phyloP scores from a whole-genome alignment of 2,329 filamentous ascomycete species.

The Talaromyces piceae region DNA sequence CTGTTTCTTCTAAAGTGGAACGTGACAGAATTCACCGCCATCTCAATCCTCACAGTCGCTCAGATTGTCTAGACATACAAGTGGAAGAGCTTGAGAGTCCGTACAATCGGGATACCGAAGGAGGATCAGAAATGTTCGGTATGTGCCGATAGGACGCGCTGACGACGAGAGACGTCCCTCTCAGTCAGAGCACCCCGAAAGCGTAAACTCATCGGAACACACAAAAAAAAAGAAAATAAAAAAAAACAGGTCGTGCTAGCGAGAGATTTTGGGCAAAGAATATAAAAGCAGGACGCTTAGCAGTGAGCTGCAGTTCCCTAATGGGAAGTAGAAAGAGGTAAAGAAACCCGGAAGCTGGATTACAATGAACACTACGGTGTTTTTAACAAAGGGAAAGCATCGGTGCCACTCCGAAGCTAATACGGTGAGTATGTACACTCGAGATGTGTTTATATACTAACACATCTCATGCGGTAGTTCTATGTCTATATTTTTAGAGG shows the following conservation, averaged over 20 bases:
- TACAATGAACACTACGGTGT: constrained; percentile 20
- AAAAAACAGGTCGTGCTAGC: constrained; percentile 39
- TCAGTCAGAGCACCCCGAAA: constrained; percentile 10
- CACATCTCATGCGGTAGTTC: constrained; percentile 1
- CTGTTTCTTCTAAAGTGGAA: background rate
- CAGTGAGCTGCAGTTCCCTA: constrained; percentile 32
- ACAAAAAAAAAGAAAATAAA: constrained; percentile 20
- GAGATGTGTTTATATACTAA: background rate
- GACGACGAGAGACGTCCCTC: background rate
- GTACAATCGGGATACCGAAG: constrained; percentile 47
- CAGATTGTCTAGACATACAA: background rate
- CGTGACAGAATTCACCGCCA: background rate
- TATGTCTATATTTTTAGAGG: constrained; percentile 9
- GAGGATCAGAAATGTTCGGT: constrained; percentile 51
- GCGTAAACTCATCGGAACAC: constrained; percentile 19
- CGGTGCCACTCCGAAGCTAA: constrained; percentile 20
- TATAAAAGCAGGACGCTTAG: constrained; percentile 47
- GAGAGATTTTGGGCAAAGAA: constrained; percentile 50
- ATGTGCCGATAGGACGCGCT: constrained; percentile 33
- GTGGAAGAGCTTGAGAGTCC: background rate
- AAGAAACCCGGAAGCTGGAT: constrained; percentile 18
- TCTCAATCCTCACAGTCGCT: background rate
- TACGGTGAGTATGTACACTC: constrained; percentile 12
- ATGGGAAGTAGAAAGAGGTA: background rate
- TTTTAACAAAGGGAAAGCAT: constrained; percentile 30